Evolutionary conservation across 1,139 yeast genomes (phyloP), one percentile per base, ranked within the genome.

Genomic region (Nematodospora anomalae): DNA sequence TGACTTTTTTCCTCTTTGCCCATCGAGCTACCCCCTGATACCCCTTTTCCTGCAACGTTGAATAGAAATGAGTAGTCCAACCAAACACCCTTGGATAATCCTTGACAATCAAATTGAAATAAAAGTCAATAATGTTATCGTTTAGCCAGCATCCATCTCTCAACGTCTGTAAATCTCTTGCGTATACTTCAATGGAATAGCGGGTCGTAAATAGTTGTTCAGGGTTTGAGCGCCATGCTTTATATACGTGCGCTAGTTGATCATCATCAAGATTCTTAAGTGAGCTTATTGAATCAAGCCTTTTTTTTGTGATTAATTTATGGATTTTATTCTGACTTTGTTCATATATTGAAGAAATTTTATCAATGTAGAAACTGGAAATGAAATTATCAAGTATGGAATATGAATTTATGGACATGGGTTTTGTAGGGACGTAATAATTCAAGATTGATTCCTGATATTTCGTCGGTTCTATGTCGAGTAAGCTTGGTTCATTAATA

Each of bases 81-180:
- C 83, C 80, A 53, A 80, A 87, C 3, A 76, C 66, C 22, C 64
- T 58, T 3, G 71, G 61, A 27, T 65, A 44, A 10, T 52, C 40
- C 4, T 50, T 45, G 8, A 78, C 76, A 6, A 89, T 67, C 44
- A 83, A 57, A 44, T 76, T 76, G 52, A 89, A 65, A 55, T 84
- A 90, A 51, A 80, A 83, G 56, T 92, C 98, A 40, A 92, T 89
- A 3, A 92, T 73, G 36, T 83, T 87, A 58, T 94, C 98, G 55
- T 92, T 92, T 28, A 92, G 72, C 99, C 99, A 92, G 32, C 71
- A 64, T 1, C 83, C 72, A 39, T 83, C 87, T 6, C 73, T 64
- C 25, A 92, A 64, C 0, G 97, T 89, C 36, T 72, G 69, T 36
- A 92, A 58, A 56, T 92, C 98, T 31, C 76, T 62, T 0, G 75